Evolutionary conservation across 371 early-diverging fungal genomes (phyloP), one percentile per base, ranked within the genome.

Genomic region (Mortierella sp.): DNA sequence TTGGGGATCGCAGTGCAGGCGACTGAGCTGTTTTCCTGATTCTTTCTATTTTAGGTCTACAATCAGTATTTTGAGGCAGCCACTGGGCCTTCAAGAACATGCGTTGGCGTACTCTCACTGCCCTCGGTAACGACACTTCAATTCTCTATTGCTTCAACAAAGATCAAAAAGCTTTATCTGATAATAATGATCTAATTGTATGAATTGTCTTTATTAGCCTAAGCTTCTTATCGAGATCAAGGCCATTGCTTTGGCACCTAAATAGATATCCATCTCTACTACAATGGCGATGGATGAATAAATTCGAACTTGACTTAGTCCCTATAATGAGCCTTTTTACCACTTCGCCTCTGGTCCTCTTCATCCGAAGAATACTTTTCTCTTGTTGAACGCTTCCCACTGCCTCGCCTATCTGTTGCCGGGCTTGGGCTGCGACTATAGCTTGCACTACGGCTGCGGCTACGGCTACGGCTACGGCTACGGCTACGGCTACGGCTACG

Each of bases 151-250:
- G 9, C 9, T 19, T 48, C 16, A 45, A 16, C 16, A 45, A 45
- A 15, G 45, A 11, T 21, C 58, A 28, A 4, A 50, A 40, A n/a
- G 7, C 50, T 50, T 45, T 67, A 19, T 58, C 21, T 52, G 19
- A 19, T 58, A 43, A 24, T 60, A 43, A 24, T 60, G 3, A 7
- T 40, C 47, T 22, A 36, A 36, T 60, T n/a, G 16, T 58, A 24
- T 53, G 41, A 24, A 47, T 45, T 40, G 15, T 68, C 15, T 58
- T 22, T 55, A 13, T 28, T 55, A 84, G 78, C 87, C 86, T 21
- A 86, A 87, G 58, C 74, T 88, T 11, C 72, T 88, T 60, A 88
- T 88, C 70, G 88, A 88, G 76, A 88, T 88, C 60, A 88, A 88
- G 75, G 85, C 86, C 48, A 70, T 86, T 32, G 88, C 87, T 1